Evolutionary conservation across 345 rosid species (phyloP).

Genomic region (Linum usitatissimum): DNA sequence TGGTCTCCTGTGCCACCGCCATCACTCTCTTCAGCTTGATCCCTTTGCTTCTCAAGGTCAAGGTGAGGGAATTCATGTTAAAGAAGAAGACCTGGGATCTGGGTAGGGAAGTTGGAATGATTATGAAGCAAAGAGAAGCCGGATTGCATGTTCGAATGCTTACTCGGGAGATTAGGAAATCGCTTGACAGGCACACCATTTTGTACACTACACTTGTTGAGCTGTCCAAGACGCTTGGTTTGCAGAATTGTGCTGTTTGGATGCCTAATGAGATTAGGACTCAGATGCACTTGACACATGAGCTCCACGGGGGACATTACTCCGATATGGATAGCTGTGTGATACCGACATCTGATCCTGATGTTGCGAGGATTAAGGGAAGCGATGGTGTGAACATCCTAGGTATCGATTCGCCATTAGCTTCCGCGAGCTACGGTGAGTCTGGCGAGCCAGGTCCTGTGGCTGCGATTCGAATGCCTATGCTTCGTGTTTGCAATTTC

Average conservation of each 20-base stretch:
- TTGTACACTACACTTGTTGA: constrained; percentile 82
- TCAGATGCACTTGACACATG: constrained; percentile 67
- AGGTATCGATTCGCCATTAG: constrained; percentile 45
- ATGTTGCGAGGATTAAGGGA: constrained; percentile 45
- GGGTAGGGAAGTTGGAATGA: constrained; percentile 84
- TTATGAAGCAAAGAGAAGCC: constrained; percentile 79
- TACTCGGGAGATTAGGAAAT: constrained; percentile 87
- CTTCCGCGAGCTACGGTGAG: constrained; percentile 54
- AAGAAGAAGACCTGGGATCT: constrained; percentile 86
- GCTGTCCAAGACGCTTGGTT: constrained; percentile 69
- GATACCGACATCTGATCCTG: constrained; percentile 56
- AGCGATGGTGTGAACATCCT: constrained; percentile 56
- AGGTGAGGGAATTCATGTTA: constrained; percentile 84
- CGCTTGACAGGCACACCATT: constrained; percentile 75
- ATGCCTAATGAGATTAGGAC: constrained; percentile 61
- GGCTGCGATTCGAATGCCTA: constrained; percentile 94
- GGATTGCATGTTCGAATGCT: constrained; percentile 87
- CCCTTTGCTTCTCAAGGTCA: constrained; percentile 87
- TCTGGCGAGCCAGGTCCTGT: constrained; percentile 49
- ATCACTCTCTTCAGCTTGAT: constrained; percentile 80
- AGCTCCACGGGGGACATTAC: constrained; percentile 39
- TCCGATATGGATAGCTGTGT: constrained; percentile 21
- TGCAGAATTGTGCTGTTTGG: constrained; percentile 94
- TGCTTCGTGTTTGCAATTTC: constrained; percentile 74
- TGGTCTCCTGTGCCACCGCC: constrained; percentile 93